Evolutionary conservation across 139 green algal species (phyloP).

Genomic region (Chlamydomonas schloesseri): DNA sequence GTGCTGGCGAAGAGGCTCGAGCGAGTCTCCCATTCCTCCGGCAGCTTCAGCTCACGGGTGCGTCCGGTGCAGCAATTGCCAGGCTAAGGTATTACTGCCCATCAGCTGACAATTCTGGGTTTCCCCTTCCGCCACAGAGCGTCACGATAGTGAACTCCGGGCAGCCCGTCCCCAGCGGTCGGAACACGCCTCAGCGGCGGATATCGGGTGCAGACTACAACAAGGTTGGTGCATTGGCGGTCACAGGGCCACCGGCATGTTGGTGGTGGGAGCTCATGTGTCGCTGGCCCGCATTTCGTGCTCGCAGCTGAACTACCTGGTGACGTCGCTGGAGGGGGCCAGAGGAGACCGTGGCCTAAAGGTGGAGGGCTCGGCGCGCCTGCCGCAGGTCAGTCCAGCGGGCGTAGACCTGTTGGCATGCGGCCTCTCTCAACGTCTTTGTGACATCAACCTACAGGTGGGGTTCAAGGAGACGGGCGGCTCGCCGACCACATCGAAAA

Average conservation of each 20-base stretch:
- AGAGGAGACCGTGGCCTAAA: conserved; percentile 25
- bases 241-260: not conserved
- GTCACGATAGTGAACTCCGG: not conserved
- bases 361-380: conserved; percentile 35
- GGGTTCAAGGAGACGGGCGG: not conserved
- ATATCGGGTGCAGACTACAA: conserved; percentile 8
- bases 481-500: conserved; percentile 23
- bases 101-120: not conserved
- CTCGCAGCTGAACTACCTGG: conserved; percentile 36
- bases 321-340: conserved; percentile 37
- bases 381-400: conserved; percentile 23
- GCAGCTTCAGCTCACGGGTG: conserved; percentile 45
- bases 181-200: conserved; percentile 23
- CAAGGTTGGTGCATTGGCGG: conserved; percentile 8
- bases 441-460: not conserved
- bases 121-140: conserved; percentile 14
- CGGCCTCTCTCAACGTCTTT: not conserved
- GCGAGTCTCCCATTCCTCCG: conserved; percentile 38
- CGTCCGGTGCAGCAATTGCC: not conserved
- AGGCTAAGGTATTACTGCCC: not conserved
- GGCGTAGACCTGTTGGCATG: not conserved
- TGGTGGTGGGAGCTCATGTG: too few species aligned
- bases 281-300: not conserved
- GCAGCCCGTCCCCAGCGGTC: not conserved
- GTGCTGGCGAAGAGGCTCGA: conserved; percentile 40